Evolutionary conservation across 176 grass and related monocot species (phyloP).

Genomic region (Saccharum spontaneum): DNA sequence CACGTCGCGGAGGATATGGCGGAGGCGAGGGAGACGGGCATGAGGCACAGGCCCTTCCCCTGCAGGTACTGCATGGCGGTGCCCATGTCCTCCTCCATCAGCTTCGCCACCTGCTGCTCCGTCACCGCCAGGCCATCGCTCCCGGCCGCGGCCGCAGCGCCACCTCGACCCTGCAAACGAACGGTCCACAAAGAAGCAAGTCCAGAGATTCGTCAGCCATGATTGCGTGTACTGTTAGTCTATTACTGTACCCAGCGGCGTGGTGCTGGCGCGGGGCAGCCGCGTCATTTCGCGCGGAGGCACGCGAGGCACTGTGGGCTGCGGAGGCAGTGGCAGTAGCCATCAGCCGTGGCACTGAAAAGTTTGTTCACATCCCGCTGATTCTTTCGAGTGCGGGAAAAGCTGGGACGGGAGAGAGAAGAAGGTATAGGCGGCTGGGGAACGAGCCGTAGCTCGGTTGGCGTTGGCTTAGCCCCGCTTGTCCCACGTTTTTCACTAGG

Average conservation of each 20-base stretch:
- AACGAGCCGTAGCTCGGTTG: too few species aligned
- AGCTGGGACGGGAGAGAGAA: not conserved
- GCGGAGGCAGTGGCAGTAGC: constrained; percentile 35
- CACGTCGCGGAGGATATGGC: constrained; percentile 82
- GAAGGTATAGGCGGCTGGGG: too few species aligned
- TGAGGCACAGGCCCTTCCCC: constrained; percentile 97
- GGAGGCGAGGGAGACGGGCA: constrained; percentile 93
- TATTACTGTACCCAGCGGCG: not conserved
- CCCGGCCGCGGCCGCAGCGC: constrained; percentile 26
- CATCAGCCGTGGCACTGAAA: constrained; percentile 51
- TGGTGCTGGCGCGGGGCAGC: not conserved
- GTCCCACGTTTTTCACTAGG: too few species aligned
- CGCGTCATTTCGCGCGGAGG: constrained; percentile 40
- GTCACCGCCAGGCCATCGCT: constrained; percentile 76
- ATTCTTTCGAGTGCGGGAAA: constrained; percentile 51
- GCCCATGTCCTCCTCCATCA: constrained; percentile 99
- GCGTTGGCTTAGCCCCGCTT: too few species aligned
- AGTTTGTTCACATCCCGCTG: constrained; percentile 54
- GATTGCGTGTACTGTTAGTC: not conserved
- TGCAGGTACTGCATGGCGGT: constrained; percentile 99
- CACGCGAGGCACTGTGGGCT: constrained; percentile 50
- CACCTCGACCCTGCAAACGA: constrained; percentile 42
- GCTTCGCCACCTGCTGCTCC: constrained; percentile 94
- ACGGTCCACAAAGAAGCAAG: not conserved
- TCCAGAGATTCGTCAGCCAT: not conserved